Evolutionary conservation across 208 protist species (phyloP).

Genomic region (Borovskyia barvae): DNA sequence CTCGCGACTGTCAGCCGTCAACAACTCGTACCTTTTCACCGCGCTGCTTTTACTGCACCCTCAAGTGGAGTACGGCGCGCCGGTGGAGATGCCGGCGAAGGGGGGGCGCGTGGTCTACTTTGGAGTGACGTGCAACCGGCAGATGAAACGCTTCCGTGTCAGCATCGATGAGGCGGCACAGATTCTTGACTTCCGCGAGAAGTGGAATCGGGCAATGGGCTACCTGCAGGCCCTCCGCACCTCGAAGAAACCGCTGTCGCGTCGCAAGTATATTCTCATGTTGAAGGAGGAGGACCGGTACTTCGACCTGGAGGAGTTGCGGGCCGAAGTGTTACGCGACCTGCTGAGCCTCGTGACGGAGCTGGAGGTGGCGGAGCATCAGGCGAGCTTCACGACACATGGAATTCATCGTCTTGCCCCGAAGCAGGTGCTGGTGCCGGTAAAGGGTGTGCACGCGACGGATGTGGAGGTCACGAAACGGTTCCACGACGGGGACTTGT

Average conservation of each 20-base stretch:
- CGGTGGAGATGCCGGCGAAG: slow-evolving; percentile 43
- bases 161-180: slow-evolving; percentile 61
- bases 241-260: slow-evolving; percentile 53
- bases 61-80: slow-evolving; percentile 78
- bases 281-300: slow-evolving; percentile 72
- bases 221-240: slow-evolving; percentile 78
- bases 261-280: slow-evolving; percentile 56
- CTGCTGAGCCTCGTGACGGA: slow-evolving; percentile 71
- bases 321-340: slow-evolving; percentile 54
- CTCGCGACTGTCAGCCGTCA: slow-evolving; percentile 59
- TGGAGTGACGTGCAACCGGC: slow-evolving; percentile 79
- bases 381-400: slow-evolving; percentile 76
- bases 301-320: slow-evolving; percentile 67
- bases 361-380: slow-evolving; percentile 75
- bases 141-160: slow-evolving; percentile 85
- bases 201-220: slow-evolving; percentile 57
- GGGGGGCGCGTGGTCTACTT: slow-evolving; percentile 74
- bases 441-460: slow-evolving; percentile 39
- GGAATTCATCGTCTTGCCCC: slow-evolving; percentile 53
- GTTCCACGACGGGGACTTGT: slow-evolving; percentile 56
- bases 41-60: slow-evolving; percentile 80
- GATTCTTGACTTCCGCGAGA: slow-evolving; percentile 86
- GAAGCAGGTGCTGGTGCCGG: slow-evolving; percentile 34
- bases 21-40: slow-evolving; percentile 75
- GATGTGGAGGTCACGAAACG: slow-evolving; percentile 63